Conservation (phyloP, 306 rosid genomes). For the Rosa lucieae region DNA sequence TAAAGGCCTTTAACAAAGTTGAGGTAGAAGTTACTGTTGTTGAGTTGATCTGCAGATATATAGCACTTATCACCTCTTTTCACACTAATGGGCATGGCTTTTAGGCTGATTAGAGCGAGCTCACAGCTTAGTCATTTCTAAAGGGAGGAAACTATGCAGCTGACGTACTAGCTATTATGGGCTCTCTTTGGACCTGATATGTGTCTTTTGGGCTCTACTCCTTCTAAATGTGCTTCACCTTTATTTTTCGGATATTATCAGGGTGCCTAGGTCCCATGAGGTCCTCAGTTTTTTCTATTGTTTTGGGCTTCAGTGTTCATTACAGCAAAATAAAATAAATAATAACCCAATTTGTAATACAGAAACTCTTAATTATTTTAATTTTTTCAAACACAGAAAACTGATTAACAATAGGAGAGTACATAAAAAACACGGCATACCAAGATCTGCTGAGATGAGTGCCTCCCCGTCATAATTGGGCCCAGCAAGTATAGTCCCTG, state of each 20-base stretch:
- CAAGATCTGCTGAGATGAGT: constrained; percentile 85
- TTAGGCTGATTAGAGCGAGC: background rate
- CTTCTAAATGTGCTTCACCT: background rate
- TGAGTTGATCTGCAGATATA: background rate
- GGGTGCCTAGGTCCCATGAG: background rate
- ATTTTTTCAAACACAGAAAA: background rate
- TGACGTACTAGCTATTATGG: background rate
- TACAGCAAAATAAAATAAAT: background rate
- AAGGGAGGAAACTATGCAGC: background rate
- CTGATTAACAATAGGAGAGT: background rate
- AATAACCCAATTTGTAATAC: background rate
- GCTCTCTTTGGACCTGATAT: background rate
- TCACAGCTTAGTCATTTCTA: background rate
- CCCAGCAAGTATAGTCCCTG: constrained; percentile 83
- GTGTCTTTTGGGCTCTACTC: background rate
- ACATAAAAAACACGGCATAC: constrained; percentile 38
- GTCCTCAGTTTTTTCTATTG: background rate
- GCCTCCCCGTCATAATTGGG: constrained; percentile 94
- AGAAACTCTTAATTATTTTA: background rate
- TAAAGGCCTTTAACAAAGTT: background rate
- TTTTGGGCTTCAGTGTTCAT: background rate
- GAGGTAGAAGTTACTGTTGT: background rate
- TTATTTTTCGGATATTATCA: background rate
- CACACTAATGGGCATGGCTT: background rate
- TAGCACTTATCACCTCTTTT: background rate